Conservation (phyloP, 1,284 basidiomycete species). For the Leccinum variabile region DNA sequence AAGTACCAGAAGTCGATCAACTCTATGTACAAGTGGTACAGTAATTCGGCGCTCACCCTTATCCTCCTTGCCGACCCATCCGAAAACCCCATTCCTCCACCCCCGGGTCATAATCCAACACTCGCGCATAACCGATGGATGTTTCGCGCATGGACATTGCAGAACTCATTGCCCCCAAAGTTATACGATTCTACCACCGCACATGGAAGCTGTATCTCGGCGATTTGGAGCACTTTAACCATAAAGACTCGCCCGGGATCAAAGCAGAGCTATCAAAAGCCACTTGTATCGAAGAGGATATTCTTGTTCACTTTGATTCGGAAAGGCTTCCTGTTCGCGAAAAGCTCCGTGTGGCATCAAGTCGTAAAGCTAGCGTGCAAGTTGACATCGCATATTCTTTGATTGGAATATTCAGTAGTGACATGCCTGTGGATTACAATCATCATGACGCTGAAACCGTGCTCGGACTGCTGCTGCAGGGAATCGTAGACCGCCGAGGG, state of each 20-base stretch:
- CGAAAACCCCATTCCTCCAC: background rate
- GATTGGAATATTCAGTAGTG: slow-evolving; percentile 17
- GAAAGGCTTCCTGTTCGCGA: slow-evolving; percentile 2
- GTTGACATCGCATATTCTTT: slow-evolving; percentile 19
- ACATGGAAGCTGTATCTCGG: slow-evolving; percentile 8
- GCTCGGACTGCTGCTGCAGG: slow-evolving; percentile 18
- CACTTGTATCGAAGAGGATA: background rate
- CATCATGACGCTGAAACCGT: slow-evolving; percentile 12
- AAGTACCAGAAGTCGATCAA: slow-evolving; percentile 10
- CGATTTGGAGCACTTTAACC: slow-evolving; percentile 2
- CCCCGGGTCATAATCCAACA: background rate
- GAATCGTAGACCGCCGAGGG: slow-evolving; percentile 1
- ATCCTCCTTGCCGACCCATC: slow-evolving; percentile 15
- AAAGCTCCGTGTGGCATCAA: slow-evolving; percentile 16
- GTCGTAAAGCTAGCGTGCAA: slow-evolving; percentile 8
- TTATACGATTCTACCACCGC: no score
- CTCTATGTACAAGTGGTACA: slow-evolving; percentile 26
- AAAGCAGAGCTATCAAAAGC: slow-evolving; percentile 4
- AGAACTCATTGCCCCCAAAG: no score
- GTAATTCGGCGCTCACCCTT: slow-evolving; percentile 18
- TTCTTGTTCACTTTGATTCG: slow-evolving; percentile 9
- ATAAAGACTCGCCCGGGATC: slow-evolving; percentile 16
- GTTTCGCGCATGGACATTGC: slow-evolving; percentile 9
- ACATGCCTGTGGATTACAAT: slow-evolving; percentile 4
- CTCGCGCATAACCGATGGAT: slow-evolving; percentile 23